Conservation (phyloP, 2,329 filamentous ascomycete species). For the Penicillium sp. region DNA sequence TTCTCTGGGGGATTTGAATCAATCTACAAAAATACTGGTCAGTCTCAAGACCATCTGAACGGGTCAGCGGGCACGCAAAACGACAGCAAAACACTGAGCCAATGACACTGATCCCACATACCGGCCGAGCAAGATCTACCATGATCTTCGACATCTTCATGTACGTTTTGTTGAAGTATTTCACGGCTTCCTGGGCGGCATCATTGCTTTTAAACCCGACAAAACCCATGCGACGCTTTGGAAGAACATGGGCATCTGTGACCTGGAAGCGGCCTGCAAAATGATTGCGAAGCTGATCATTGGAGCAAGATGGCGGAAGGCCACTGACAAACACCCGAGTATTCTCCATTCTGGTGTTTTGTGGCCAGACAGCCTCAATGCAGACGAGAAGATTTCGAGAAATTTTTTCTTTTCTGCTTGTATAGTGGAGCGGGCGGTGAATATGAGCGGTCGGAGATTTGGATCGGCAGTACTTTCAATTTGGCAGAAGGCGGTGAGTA, state of each 20-base stretch:
- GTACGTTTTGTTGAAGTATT: conserved; percentile 92
- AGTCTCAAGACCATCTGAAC: conserved; percentile 38
- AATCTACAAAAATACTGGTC: conserved; percentile 38
- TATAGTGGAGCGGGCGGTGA: conserved; percentile 35
- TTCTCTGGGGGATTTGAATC: conserved; percentile 32
- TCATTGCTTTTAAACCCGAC: conserved; percentile 82
- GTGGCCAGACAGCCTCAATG: conserved; percentile 19
- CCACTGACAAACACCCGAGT: conserved; percentile 68
- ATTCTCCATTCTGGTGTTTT: conserved; percentile 56
- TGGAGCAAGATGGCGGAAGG: conserved; percentile 76
- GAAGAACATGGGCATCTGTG: conserved; percentile 88
- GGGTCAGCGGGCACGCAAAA: conserved; percentile 34
- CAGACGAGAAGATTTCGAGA: conserved; percentile 11
- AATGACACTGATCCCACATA: conserved; percentile 42
- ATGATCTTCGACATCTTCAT: conserved; percentile 92
- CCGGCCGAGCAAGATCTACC: conserved; percentile 80
- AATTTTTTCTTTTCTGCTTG: conserved; percentile 28
- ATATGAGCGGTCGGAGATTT: conserved; percentile 4
- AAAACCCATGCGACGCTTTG: conserved; percentile 87
- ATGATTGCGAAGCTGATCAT: conserved; percentile 81
- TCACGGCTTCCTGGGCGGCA: conserved; percentile 74
- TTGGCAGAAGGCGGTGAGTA: conserved; percentile 11
- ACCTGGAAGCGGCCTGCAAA: conserved; percentile 72
- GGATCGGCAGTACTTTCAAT: conserved; percentile 9
- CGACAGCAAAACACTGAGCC: conserved; percentile 9